phyloP scores from a whole-genome alignment of 2,329 filamentous ascomycete species.

The Nannizziopsis barbatae region DNA sequence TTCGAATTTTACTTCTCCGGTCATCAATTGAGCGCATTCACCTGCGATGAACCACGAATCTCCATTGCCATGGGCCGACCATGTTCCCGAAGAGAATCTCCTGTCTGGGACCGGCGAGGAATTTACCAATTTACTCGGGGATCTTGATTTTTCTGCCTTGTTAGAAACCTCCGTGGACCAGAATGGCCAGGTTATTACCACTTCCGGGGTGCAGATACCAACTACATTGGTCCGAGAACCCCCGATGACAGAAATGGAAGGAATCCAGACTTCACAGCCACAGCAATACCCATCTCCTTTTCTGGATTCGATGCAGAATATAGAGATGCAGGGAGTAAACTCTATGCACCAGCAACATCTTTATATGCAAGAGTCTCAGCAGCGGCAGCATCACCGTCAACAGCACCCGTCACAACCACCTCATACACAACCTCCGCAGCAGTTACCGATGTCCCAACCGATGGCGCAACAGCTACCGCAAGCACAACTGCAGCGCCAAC shows the following conservation, averaged over 20 bases:
- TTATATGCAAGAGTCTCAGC: conserved; percentile 10
- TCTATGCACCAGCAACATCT: conserved; percentile 7
- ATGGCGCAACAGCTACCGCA: too few relatives aligned
- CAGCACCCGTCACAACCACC: conserved; percentile 19
- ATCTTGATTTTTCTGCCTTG: conserved; percentile 39
- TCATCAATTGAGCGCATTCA: background rate
- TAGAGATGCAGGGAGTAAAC: conserved; percentile 12
- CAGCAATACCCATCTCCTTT: conserved; percentile 7
- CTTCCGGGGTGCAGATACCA: conserved; percentile 20
- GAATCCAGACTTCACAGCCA: conserved; percentile 10
- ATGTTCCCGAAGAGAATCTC: conserved; percentile 31
- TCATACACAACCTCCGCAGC: conserved; percentile 16
- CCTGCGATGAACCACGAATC: conserved; percentile 31
- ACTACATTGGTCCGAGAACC: conserved; percentile 13
- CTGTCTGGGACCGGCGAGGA: conserved; percentile 35
- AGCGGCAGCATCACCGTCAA: conserved; percentile 1
- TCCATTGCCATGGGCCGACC: conserved; percentile 31
- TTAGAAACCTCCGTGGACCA: conserved; percentile 30
- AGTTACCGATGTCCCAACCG: too few relatives aligned
- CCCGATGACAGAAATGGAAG: conserved; percentile 12
- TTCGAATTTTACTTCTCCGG: background rate
- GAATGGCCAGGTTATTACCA: conserved; percentile 27
- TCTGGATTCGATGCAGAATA: conserved; percentile 11
- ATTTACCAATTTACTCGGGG: conserved; percentile 40
- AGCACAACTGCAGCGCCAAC: conserved; percentile 14